phyloP scores from a whole-genome alignment of 1,284 basidiomycete genomes.

The Cryptococcus hybrid region DNA sequence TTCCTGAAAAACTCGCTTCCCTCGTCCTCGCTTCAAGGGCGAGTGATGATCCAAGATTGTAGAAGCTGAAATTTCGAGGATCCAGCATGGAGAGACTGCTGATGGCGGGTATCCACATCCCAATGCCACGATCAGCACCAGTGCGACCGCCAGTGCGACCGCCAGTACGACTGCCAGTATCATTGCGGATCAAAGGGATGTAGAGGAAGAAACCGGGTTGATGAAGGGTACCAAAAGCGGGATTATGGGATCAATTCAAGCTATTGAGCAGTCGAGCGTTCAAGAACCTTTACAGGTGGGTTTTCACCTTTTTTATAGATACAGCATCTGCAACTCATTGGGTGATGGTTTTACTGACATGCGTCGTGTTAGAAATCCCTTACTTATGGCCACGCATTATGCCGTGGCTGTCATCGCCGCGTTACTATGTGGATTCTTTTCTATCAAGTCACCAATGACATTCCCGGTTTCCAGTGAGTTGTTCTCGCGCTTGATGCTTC shows the following conservation, averaged over 20 bases:
- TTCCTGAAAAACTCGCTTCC: slow-evolving; percentile 67
- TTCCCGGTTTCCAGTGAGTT: slow-evolving; percentile 83
- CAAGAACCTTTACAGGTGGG: slow-evolving; percentile 78
- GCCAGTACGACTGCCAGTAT: too few relatives aligned
- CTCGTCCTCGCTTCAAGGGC: slow-evolving; percentile 70
- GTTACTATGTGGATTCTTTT: slow-evolving; percentile 57
- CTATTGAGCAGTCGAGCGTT: slow-evolving; percentile 95
- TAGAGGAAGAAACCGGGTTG: slow-evolving; percentile 60
- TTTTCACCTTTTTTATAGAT: background rate
- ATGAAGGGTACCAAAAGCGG: slow-evolving; percentile 77
- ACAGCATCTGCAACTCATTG: too few relatives aligned
- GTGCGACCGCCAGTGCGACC: too few relatives aligned
- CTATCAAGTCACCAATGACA: slow-evolving; percentile 67
- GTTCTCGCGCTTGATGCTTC: background rate
- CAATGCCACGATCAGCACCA: too few relatives aligned
- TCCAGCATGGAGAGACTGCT: slow-evolving; percentile 47
- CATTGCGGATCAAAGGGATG: slow-evolving; percentile 24
- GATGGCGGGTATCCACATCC: slow-evolving; percentile 19
- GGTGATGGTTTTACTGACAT: slow-evolving; percentile 4
- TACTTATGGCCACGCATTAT: slow-evolving; percentile 88
- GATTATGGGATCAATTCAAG: slow-evolving; percentile 83
- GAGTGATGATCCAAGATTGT: slow-evolving; percentile 66
- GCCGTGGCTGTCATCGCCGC: slow-evolving; percentile 77
- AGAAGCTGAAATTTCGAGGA: slow-evolving; percentile 61
- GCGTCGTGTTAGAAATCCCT: slow-evolving; percentile 67